Conservation (phyloP, 208 protist species). For the Leptomonas seymouri region DNA sequence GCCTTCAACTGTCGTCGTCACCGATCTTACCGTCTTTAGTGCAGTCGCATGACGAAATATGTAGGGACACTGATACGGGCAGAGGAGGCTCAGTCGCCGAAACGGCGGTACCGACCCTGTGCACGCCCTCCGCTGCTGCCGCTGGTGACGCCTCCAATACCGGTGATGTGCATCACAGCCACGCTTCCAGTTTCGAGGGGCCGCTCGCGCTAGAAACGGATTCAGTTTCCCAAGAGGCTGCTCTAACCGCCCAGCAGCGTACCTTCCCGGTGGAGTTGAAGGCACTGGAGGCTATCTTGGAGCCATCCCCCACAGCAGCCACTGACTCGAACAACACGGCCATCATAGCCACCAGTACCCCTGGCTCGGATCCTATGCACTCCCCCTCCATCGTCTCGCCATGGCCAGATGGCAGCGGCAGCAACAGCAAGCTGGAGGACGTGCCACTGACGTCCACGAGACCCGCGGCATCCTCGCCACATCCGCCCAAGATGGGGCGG, state of each 20-base stretch:
- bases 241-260: neutral
- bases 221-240: neutral
- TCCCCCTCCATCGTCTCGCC: neutral
- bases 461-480: no score
- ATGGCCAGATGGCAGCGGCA: neutral
- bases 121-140: neutral
- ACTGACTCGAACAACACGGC: neutral
- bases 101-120: neutral
- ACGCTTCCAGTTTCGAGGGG: conserved; percentile 15
- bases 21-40: no score
- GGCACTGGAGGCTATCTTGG: no score
- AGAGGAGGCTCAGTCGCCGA: neutral
- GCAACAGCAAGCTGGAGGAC: neutral
- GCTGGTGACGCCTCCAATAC: neutral
- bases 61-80: no score
- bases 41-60: no score
- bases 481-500: no score
- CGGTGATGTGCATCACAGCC: conserved; percentile 6
- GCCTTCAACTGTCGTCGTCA: no score
- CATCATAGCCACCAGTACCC: neutral
- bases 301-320: neutral
- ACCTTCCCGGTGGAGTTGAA: neutral
- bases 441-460: no score
- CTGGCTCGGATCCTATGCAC: neutral
- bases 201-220: neutral